Evolutionary conservation across 495 filamentous ascomycete species (phyloP).

Genomic region (Xanthoparmelia taractica): DNA sequence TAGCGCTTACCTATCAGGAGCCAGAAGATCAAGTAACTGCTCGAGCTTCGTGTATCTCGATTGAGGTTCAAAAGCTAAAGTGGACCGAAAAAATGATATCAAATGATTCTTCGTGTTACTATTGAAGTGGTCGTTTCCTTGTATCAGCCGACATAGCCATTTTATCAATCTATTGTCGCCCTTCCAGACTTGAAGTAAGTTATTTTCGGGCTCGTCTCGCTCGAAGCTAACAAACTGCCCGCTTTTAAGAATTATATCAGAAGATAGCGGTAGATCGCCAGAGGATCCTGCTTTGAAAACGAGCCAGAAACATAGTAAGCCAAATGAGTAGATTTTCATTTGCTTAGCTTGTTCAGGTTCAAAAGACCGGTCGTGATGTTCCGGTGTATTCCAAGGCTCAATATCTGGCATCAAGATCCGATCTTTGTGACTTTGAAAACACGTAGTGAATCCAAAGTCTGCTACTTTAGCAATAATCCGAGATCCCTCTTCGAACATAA

Average conservation of each 20-base stretch:
- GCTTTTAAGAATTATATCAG: not conserved
- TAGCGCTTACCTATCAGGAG: too few species aligned
- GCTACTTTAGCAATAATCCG: not conserved
- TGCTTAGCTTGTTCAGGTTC: too few species aligned
- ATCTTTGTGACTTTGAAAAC: too few species aligned
- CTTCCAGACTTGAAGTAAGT: not conserved
- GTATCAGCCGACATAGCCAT: constrained; percentile 9
- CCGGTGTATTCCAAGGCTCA: too few species aligned
- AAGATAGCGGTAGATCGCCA: not conserved
- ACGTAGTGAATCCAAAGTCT: not conserved
- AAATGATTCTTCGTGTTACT: too few species aligned
- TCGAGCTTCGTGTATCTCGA: too few species aligned
- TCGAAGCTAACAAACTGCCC: not conserved
- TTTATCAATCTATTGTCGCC: not conserved
- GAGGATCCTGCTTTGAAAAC: not conserved
- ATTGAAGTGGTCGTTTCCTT: not conserved
- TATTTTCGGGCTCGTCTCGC: not conserved
- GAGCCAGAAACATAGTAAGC: not conserved
- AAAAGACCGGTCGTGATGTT: too few species aligned
- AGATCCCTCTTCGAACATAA: too few species aligned
- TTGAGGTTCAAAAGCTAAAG: too few species aligned
- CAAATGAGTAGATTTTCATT: not conserved
- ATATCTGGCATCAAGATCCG: too few species aligned
- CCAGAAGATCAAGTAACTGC: too few species aligned
- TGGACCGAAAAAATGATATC: too few species aligned